Evolutionary conservation across 352 stramenopile genomes (phyloP).

Genomic region (Globisporangium lucens): DNA sequence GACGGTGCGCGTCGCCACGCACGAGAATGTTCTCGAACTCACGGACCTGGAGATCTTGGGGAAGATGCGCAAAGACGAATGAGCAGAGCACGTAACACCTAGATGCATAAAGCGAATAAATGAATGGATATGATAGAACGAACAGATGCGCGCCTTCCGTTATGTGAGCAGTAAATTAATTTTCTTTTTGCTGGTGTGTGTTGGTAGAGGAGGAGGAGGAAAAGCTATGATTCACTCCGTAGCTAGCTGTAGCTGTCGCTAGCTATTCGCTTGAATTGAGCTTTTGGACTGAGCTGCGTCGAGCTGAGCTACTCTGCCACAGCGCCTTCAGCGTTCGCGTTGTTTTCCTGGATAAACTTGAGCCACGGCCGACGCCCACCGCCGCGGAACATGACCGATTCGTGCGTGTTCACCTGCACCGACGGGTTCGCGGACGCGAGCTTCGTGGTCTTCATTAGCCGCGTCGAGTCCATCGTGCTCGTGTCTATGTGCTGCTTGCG

Average conservation of each 20-base stretch:
- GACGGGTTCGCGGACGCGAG: conserved; percentile 84
- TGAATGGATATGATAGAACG: conserved; percentile 2
- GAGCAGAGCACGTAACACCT: background rate
- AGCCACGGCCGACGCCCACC: conserved; percentile 73
- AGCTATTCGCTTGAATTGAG: conserved; percentile 1
- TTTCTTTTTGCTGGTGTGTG: conserved; percentile 2
- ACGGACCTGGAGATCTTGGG: conserved; percentile 74
- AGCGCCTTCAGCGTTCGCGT: conserved; percentile 19
- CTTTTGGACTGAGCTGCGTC: background rate
- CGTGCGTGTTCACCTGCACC: conserved; percentile 86
- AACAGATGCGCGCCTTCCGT: background rate
- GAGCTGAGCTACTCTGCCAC: conserved; percentile 9
- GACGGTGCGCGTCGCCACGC: conserved; percentile 64
- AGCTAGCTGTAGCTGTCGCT: background rate
- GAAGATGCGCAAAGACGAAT: conserved; percentile 28
- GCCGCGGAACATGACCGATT: conserved; percentile 82
- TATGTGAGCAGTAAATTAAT: conserved; percentile 24
- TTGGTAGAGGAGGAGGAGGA: background rate
- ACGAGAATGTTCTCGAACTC: conserved; percentile 80
- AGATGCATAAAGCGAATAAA: conserved; percentile 5
- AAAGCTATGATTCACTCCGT: background rate
- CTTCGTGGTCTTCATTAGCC: conserved; percentile 71
- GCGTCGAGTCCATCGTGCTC: conserved; percentile 75
- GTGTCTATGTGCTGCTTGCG: conserved; percentile 85
- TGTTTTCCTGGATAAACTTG: conserved; percentile 56